These are phyloP conservation scores for Trichoderma reesei DNA, from an alignment of 495 filamentous ascomycete species.

Conservation along the genomic window DNA sequence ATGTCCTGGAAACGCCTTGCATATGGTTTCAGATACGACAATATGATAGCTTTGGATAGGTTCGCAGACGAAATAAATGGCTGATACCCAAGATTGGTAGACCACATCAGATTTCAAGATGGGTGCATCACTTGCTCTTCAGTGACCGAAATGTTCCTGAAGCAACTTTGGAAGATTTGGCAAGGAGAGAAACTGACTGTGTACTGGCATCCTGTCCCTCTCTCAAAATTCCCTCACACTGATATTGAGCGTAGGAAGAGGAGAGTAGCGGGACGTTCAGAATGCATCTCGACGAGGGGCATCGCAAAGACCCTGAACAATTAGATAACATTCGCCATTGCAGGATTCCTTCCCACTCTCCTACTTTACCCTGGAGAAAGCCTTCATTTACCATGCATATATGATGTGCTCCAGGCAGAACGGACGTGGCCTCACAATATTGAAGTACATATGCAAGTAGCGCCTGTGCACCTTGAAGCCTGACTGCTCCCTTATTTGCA, in stretches of 20 bases:
- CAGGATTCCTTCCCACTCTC: background rate
- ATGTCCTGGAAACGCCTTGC: background rate
- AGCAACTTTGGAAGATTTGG: too few relatives aligned
- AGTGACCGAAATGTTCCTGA: too few relatives aligned
- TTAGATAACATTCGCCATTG: background rate
- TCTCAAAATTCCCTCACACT: too few relatives aligned
- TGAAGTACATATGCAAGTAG: background rate
- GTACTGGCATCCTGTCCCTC: too few relatives aligned
- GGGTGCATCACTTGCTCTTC: too few relatives aligned
- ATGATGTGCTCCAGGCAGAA: too few relatives aligned
- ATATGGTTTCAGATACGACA: background rate
- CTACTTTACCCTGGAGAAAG: background rate
- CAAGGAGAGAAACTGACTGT: too few relatives aligned
- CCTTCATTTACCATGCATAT: background rate
- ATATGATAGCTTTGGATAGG: background rate
- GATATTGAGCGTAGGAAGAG: background rate
- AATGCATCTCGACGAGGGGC: background rate
- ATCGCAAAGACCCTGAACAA: slow-evolving; percentile 1
- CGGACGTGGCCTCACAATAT: too few relatives aligned
- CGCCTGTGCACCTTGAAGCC: background rate
- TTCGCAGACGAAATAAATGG: too few relatives aligned
- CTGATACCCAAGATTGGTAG: too few relatives aligned
- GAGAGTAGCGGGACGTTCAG: background rate
- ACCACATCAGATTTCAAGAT: too few relatives aligned
- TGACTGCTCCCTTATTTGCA: background rate